Percentiles rank a stretch among this genome's conserved stretches.
Evolutionary conservation across 352 stramenopile species (phyloP).

Genomic region (Globisporangium camurandrum): DNA sequence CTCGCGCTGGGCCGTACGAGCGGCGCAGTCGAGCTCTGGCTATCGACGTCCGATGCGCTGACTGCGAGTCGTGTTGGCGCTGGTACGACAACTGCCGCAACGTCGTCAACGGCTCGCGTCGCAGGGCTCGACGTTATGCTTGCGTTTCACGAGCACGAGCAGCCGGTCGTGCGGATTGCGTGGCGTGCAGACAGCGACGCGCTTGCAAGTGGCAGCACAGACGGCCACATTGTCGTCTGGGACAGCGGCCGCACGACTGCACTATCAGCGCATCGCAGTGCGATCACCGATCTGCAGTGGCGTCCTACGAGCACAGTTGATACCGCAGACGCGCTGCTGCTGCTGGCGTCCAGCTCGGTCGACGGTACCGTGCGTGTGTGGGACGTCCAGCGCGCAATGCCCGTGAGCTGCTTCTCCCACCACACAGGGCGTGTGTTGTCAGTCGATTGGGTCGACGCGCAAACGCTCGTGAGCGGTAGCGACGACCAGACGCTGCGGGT

Average conservation of each 20-base stretch:
- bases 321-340: background rate
- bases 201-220: conserved; percentile 36
- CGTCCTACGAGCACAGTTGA: conserved; percentile 4
- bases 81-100: too few species aligned
- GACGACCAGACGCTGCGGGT: conserved; percentile 65
- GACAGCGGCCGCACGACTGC: background rate
- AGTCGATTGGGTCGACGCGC: conserved; percentile 40
- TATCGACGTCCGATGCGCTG: background rate
- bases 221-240: conserved; percentile 43
- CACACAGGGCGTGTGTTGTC: conserved; percentile 52
- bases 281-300: conserved; percentile 48
- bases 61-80: background rate
- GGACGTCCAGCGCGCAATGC: conserved; percentile 17
- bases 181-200: conserved; percentile 23
- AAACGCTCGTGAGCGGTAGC: conserved; percentile 40
- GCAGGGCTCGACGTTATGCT: conserved; percentile 3
- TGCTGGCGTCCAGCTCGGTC: conserved; percentile 44
- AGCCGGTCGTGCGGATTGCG: conserved; percentile 27
- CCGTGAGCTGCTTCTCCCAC: conserved; percentile 25
- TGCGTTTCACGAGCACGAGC: conserved; percentile 45
- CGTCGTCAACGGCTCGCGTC: too few species aligned
- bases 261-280: conserved; percentile 27
- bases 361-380: conserved; percentile 58
- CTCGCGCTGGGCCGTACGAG: conserved; percentile 33
- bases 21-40: conserved; percentile 39